Evolutionary conservation across 495 filamentous ascomycete genomes (phyloP).

Genomic region (Xylaria longipes): DNA sequence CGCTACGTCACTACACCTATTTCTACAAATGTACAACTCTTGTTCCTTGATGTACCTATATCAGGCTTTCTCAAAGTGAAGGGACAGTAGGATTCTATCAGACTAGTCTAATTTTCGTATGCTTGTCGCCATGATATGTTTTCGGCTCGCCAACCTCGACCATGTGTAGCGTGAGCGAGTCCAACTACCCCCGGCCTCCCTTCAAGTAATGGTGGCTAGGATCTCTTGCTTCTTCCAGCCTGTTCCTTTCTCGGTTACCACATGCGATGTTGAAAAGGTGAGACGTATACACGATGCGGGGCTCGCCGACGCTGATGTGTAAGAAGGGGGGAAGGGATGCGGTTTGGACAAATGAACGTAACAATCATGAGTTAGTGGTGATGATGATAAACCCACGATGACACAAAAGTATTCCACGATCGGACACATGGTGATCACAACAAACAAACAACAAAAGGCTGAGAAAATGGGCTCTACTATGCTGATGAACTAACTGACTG

Average conservation of each 20-base stretch:
- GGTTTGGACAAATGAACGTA: background rate
- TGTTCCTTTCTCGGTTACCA: background rate
- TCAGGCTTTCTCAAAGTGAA: background rate
- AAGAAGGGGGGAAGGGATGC: background rate
- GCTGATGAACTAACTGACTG: background rate
- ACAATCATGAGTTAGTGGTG: background rate
- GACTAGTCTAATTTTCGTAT: background rate
- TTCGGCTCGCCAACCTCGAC: background rate
- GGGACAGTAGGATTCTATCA: background rate
- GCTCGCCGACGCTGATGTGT: background rate
- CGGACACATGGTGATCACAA: background rate
- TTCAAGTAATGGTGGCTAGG: background rate
- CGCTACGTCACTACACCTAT: background rate
- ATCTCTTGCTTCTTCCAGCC: background rate
- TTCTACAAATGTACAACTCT: background rate
- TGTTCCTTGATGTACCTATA: slow-evolving; percentile 8
- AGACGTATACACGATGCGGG: background rate
- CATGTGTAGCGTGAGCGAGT: background rate
- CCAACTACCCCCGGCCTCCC: background rate
- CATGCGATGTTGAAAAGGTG: background rate
- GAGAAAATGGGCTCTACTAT: background rate
- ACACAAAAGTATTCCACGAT: too few relatives aligned
- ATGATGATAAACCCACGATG: background rate
- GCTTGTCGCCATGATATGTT: background rate
- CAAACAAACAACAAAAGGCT: background rate